Conservation (phyloP, 345 rosid genomes). For the Clarkia xantiana region DNA sequence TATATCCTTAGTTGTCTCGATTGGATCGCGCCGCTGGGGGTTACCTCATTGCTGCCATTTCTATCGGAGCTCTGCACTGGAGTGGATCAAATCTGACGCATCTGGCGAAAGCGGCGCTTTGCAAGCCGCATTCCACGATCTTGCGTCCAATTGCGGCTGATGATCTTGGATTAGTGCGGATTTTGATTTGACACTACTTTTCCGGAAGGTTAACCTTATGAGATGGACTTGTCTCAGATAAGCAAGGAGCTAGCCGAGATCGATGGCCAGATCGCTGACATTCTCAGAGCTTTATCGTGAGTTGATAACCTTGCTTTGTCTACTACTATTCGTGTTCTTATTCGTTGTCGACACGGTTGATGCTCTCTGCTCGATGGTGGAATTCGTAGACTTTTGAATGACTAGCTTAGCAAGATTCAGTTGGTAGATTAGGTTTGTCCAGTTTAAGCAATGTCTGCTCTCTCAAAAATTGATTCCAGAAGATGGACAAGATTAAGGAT, state of each 20-base stretch:
- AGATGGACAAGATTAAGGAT: conserved; percentile 91
- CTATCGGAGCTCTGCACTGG: background rate
- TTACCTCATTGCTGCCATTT: background rate
- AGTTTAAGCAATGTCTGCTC: background rate
- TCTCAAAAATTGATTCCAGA: conserved; percentile 31
- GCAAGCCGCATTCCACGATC: conserved; percentile 5
- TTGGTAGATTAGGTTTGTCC: background rate
- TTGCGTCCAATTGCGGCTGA: conserved; percentile 1
- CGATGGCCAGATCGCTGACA: conserved; percentile 74
- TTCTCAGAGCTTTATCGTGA: conserved; percentile 83
- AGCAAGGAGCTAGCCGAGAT: conserved; percentile 80
- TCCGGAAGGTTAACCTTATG: conserved; percentile 1
- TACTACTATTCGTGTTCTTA: background rate
- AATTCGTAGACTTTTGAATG: background rate
- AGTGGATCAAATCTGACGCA: background rate
- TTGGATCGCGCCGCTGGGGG: conserved; percentile 1
- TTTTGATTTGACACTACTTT: background rate
- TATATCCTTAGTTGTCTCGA: background rate
- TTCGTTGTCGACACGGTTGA: background rate
- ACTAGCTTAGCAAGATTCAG: background rate
- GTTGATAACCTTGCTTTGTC: conserved; percentile 8
- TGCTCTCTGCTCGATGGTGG: background rate
- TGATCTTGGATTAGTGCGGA: conserved; percentile 4
- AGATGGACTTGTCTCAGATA: conserved; percentile 41
- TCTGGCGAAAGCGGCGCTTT: background rate